phyloP scores from a whole-genome alignment of 257 asterid species.

The Rauvolfia tetraphylla region DNA sequence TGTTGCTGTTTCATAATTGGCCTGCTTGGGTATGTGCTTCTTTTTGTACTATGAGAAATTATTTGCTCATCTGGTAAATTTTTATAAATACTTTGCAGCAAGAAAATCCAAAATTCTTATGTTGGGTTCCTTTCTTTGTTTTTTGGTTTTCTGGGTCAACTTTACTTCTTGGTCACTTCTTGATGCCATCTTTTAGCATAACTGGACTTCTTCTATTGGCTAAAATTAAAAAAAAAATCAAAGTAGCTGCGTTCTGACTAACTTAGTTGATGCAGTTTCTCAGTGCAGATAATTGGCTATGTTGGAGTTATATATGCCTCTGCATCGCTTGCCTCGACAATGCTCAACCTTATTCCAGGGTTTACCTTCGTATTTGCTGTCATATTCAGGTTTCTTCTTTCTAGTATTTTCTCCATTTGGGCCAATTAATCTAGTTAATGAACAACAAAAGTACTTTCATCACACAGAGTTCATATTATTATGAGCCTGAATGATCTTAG shows the following conservation, averaged over 20 bases:
- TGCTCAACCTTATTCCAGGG: constrained; percentile 63
- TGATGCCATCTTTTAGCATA: neutral
- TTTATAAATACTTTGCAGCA: no score
- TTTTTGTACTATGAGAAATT: neutral
- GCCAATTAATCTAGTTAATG: neutral
- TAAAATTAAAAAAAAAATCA: no score
- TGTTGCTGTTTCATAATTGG: constrained; percentile 60
- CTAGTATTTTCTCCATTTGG: neutral
- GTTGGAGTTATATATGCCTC: constrained; percentile 48
- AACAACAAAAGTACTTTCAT: neutral
- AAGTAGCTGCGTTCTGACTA: neutral
- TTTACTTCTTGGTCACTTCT: neutral
- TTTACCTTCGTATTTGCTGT: constrained; percentile 59
- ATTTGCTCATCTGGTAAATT: neutral
- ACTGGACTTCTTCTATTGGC: no score
- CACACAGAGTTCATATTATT: neutral
- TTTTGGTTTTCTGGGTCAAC: neutral
- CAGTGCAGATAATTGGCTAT: constrained; percentile 54
- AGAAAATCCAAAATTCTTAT: no score
- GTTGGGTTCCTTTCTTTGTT: neutral
- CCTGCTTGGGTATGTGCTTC: constrained; percentile 45
- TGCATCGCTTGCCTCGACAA: constrained; percentile 50
- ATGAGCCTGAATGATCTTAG: neutral
- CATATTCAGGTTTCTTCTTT: constrained; percentile 41
- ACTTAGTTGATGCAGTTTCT: constrained; percentile 27